Conservation (phyloP, 2,329 filamentous ascomycete species). For the Myriangium duriaei region DNA sequence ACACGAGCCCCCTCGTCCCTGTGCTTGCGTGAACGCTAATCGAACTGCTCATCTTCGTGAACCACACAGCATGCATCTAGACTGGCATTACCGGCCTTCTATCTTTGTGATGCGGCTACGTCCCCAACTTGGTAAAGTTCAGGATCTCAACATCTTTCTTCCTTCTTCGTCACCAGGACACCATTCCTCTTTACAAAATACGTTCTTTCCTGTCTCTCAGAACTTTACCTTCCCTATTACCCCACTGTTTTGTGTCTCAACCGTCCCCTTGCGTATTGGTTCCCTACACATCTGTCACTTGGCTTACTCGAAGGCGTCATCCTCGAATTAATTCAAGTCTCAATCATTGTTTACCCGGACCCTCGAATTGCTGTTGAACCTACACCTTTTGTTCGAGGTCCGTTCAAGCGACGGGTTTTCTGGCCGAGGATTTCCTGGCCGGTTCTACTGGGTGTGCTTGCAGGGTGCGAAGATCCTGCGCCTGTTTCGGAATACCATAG, state of each 20-base stretch:
- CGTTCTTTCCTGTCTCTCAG: constrained; percentile 7
- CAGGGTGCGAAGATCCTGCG: no score
- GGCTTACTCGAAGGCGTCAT: no score
- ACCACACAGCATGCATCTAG: constrained; percentile 11
- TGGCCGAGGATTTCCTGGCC: no score
- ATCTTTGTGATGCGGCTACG: constrained; percentile 4
- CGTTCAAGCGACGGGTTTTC: no score
- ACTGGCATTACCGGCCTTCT: constrained; percentile 10
- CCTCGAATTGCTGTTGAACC: no score
- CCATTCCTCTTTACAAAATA: constrained; percentile 8
- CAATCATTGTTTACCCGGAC: no score
- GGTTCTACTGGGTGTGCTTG: no score
- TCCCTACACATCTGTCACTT: no score
- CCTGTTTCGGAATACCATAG: no score
- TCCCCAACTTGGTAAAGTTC: not conserved
- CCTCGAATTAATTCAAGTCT: no score
- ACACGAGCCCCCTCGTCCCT: constrained; percentile 12
- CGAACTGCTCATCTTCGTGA: constrained; percentile 12
- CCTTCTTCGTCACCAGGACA: constrained; percentile 2
- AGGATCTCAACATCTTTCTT: constrained; percentile 10
- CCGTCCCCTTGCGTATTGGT: no score
- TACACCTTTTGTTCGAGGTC: no score
- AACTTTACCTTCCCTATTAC: not conserved
- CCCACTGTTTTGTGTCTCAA: constrained; percentile 6
- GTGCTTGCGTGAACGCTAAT: constrained; percentile 14